Evolutionary conservation across 73 alveolate genomes (phyloP), one percentile per base, ranked within the genome.

Genomic region (Uronychia setigera): DNA sequence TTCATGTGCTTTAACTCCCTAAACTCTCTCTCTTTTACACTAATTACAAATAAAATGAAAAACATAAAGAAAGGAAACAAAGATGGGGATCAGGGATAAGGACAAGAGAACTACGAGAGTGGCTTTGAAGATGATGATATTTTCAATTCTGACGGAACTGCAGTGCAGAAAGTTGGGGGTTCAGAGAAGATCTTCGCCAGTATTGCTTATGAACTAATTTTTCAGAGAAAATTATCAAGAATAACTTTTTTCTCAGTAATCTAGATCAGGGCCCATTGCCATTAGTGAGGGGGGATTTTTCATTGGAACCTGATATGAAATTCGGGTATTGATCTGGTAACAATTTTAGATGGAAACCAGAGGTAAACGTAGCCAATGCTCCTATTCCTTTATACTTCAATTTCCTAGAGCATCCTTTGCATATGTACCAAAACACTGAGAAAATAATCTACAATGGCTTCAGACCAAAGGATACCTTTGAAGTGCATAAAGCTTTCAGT

Each of bases 271-370:
- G 67, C 5, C 86, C 88, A 0, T 35, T 81, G 5, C 81, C 81
- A 1, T 31, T 81, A 0, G 29, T 81, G 28, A 27, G 59, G 35
- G 81, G 81, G 31, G 59, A 60, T 1, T 78, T 35, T 33, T 81
- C 88, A 1, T 14, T 81, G 60, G 81, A 58, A 25, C 88, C 88
- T 25, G 88, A 81, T 34, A 81, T 81, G 88, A 81, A 81, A 58
- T 81, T 81, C 31, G 88, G 88, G 79, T 46, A 19, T 11, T 5
- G 67, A 46, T 46, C 19, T 46, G 67, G 67, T 19, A n/a, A n/a
- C 19, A 11, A 46, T 5, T 46, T 19, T 19, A 46, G 67, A 26
- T 81, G 88, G 88, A 59, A 78, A 31, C 88, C 88, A 26, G 81
- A 81, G 14, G 81, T 81, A 0, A 1, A 29, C 25, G 80, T 81